Evolutionary conservation across 2,329 filamentous ascomycete genomes (phyloP).

Genomic region (Cladosporium sp.): DNA sequence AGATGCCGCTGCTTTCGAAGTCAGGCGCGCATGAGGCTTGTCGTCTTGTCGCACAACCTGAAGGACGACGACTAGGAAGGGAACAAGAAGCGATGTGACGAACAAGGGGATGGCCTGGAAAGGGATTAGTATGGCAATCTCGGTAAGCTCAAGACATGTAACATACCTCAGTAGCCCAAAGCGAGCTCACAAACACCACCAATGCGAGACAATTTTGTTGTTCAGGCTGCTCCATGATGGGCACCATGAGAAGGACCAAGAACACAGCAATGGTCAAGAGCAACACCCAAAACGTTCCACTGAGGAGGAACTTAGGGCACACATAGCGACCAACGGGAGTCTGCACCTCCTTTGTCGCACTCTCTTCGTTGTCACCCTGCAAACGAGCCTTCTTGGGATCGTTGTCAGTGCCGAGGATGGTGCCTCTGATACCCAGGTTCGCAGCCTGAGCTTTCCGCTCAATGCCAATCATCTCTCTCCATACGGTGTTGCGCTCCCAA

Average conservation of each 20-base stretch:
- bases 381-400: slow-evolving; percentile 64
- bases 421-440: slow-evolving; percentile 72
- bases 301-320: slow-evolving; percentile 78
- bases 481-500: slow-evolving; percentile 98
- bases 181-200: slow-evolving; percentile 83
- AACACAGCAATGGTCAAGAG: slow-evolving; percentile 69
- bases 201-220: slow-evolving; percentile 95
- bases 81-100: slow-evolving; percentile 88
- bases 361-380: slow-evolving; percentile 76
- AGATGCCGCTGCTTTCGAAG: slow-evolving; percentile 72
- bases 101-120: slow-evolving; percentile 88
- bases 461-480: slow-evolving; percentile 97
- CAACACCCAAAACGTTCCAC: slow-evolving; percentile 72
- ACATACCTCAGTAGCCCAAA: slow-evolving; percentile 90
- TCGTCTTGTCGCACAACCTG: slow-evolving; percentile 76
- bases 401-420: slow-evolving; percentile 70
- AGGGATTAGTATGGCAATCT: slow-evolving; percentile 19
- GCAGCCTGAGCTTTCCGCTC: slow-evolving; percentile 93
- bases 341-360: slow-evolving; percentile 61
- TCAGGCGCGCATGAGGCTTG: slow-evolving; percentile 63
- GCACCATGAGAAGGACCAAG: slow-evolving; percentile 64
- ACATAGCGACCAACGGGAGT: slow-evolving; percentile 76
- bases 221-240: slow-evolving; percentile 79
- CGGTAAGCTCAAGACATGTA: not conserved
- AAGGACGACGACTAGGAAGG: slow-evolving; percentile 84